Percentiles rank a stretch among this genome's conserved stretches.
These are phyloP conservation scores for Plasmopara halstedii DNA, from an alignment of 352 stramenopile genomes.

Conservation along the genomic window DNA sequence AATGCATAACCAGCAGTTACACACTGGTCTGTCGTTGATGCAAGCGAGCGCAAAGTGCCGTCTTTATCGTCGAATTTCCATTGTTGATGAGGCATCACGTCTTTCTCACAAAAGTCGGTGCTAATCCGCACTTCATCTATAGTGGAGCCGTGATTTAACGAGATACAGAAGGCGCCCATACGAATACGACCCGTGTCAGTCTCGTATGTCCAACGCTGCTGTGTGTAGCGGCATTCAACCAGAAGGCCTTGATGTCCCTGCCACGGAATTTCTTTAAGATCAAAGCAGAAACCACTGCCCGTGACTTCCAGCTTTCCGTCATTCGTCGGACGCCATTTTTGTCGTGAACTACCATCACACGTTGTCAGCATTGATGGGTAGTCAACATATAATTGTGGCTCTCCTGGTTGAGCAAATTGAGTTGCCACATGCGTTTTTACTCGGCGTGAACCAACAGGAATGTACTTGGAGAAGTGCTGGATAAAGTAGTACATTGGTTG, in stretches of 20 bases:
- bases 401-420: constrained; percentile 45
- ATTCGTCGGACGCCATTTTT: constrained; percentile 42
- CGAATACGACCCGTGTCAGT: constrained; percentile 36
- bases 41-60: constrained; percentile 42
- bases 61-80: constrained; percentile 48
- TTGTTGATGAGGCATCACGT: constrained; percentile 31
- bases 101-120: constrained; percentile 37
- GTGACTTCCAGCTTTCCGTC: constrained; percentile 71
- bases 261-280: constrained; percentile 39
- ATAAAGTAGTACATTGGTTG: constrained; percentile 91
- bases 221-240: constrained; percentile 60
- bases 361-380: constrained; percentile 53
- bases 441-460: constrained; percentile 63
- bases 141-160: constrained; percentile 57
- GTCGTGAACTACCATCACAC: constrained; percentile 63
- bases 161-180: constrained; percentile 57
- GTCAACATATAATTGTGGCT: constrained; percentile 47
- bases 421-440: constrained; percentile 45
- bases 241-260: constrained; percentile 52
- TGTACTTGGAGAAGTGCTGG: constrained; percentile 86
- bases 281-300: constrained; percentile 52
- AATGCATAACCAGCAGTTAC: constrained; percentile 77
- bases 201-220: constrained; percentile 59
- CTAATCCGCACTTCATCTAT: constrained; percentile 44
- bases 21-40: constrained; percentile 42